phyloP scores from a whole-genome alignment of 305 asterid species.

The Nicotiana rustica region DNA sequence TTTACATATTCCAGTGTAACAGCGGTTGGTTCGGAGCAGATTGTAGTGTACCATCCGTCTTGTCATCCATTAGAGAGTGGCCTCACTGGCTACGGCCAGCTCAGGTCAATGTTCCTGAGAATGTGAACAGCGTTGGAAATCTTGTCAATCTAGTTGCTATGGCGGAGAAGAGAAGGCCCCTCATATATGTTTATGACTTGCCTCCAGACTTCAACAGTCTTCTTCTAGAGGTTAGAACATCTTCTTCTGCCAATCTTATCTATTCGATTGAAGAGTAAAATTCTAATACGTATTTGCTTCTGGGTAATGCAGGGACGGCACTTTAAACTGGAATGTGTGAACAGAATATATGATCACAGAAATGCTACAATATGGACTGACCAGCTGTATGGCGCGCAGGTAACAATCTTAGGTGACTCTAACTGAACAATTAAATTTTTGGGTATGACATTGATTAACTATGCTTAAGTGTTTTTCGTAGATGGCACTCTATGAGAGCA shows the following conservation, averaged over 20 bases:
- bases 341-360: slow-evolving; percentile 80
- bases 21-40: slow-evolving; percentile 94
- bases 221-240: slow-evolving; percentile 75
- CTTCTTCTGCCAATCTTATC: slow-evolving; percentile 23
- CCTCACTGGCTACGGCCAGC: slow-evolving; percentile 93
- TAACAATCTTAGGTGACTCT: slow-evolving; percentile 39
- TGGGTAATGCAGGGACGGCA: slow-evolving; percentile 77
- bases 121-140: slow-evolving; percentile 46
- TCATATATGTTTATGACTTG: slow-evolving; percentile 87
- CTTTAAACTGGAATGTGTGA: slow-evolving; percentile 82
- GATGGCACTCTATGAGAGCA: slow-evolving; percentile 92
- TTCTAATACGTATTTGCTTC: slow-evolving; percentile 29
- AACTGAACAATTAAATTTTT: slow-evolving; percentile 25
- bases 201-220: slow-evolving; percentile 89
- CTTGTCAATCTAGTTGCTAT: slow-evolving; percentile 59
- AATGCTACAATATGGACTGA: slow-evolving; percentile 94
- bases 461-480: slow-evolving; percentile 44
- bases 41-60: slow-evolving; percentile 89
- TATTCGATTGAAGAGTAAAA: slow-evolving; percentile 21
- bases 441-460: slow-evolving; percentile 28
- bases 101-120: slow-evolving; percentile 61
- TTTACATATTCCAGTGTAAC: slow-evolving; percentile 65
- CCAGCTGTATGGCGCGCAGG: slow-evolving; percentile 96
- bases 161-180: slow-evolving; percentile 84
- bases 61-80: slow-evolving; percentile 76